Evolutionary conservation across 2,329 filamentous ascomycete genomes (phyloP).

Genomic region (Tolypocladium pustulatum): DNA sequence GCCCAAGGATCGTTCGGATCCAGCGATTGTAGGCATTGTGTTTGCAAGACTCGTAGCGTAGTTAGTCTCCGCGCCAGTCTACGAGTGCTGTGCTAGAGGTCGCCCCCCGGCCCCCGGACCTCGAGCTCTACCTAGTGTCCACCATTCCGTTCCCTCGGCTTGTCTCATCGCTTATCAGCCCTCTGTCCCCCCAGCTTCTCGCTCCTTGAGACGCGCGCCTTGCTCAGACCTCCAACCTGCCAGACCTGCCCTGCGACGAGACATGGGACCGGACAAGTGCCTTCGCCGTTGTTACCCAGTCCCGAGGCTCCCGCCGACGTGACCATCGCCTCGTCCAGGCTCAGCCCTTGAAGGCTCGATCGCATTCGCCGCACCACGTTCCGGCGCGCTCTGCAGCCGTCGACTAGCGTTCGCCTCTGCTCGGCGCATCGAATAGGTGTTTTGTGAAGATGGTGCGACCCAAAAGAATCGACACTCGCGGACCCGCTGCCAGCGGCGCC

Average conservation of each 20-base stretch:
- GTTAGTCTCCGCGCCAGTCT: not conserved
- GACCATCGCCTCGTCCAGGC: not conserved
- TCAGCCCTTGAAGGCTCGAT: not conserved
- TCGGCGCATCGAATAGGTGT: not conserved
- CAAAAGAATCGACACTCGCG: not conserved
- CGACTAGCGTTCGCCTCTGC: not conserved
- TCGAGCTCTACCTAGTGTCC: no score
- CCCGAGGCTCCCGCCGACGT: not conserved
- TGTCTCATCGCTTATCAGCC: not conserved
- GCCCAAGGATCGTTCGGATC: not conserved
- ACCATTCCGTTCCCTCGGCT: not conserved
- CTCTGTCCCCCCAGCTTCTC: not conserved
- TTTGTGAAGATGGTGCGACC: not conserved
- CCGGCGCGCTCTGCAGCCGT: not conserved
- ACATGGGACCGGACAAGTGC: not conserved
- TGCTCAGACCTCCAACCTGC: not conserved
- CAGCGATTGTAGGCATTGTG: no score
- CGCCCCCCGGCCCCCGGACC: not conserved
- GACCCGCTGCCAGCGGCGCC: not conserved
- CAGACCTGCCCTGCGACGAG: not conserved
- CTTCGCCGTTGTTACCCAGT: not conserved
- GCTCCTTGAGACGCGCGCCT: not conserved
- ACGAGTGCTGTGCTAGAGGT: not conserved
- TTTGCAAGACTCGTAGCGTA: no score
- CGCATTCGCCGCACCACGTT: not conserved